These are phyloP conservation scores for Penicillium rolfsii DNA, from an alignment of 2,329 filamentous ascomycete genomes.

Conservation along the genomic window DNA sequence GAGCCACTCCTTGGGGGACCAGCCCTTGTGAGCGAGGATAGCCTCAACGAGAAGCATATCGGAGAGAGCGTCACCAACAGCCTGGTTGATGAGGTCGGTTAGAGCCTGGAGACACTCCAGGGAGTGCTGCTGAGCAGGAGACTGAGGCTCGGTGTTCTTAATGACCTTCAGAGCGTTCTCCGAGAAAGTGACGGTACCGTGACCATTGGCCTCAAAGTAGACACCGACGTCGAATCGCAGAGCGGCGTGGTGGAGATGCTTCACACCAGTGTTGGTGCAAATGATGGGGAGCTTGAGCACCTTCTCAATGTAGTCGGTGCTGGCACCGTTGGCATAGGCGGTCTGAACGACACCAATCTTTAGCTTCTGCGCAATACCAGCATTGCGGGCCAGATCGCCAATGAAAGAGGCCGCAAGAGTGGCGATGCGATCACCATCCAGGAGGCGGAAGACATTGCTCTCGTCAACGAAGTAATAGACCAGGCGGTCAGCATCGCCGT, in stretches of 20 bases:
- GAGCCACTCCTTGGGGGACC: constrained; percentile 89
- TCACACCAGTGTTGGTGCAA: constrained; percentile 93
- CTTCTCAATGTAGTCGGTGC: constrained; percentile 88
- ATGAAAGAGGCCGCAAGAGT: constrained; percentile 94
- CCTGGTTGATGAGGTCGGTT: constrained; percentile 94
- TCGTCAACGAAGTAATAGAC: constrained; percentile 93
- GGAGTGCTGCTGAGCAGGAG: constrained; percentile 86
- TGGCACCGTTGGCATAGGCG: constrained; percentile 94
- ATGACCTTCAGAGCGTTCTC: constrained; percentile 79
- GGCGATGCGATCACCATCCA: constrained; percentile 96
- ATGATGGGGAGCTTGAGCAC: constrained; percentile 86
- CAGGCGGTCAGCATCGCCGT: constrained; percentile 92
- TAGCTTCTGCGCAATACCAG: constrained; percentile 76
- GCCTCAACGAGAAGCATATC: constrained; percentile 96
- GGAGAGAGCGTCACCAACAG: constrained; percentile 92
- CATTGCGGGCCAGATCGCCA: constrained; percentile 79
- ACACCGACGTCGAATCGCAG: constrained; percentile 93
- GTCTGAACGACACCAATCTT: constrained; percentile 96
- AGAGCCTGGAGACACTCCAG: constrained; percentile 82
- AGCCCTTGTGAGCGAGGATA: constrained; percentile 92
- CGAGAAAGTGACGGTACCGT: constrained; percentile 95
- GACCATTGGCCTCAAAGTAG: constrained; percentile 98
- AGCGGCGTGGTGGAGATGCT: constrained; percentile 96
- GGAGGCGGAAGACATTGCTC: constrained; percentile 81
- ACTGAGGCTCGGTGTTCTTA: constrained; percentile 78